phyloP scores from a whole-genome alignment of 345 rosid genomes.

The Populus tremula region DNA sequence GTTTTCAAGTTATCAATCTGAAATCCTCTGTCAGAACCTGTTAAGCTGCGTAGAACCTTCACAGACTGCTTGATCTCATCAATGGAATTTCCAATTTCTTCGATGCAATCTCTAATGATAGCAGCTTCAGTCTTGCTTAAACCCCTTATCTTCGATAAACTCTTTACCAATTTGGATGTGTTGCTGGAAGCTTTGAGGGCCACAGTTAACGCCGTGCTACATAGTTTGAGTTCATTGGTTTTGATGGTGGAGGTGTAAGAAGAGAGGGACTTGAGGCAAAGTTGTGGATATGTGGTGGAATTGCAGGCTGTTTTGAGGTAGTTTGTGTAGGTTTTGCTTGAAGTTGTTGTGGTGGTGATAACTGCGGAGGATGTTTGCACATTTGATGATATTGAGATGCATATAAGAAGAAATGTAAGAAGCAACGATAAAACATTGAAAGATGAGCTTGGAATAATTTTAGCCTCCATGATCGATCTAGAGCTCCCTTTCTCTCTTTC shows the following conservation, averaged over 20 bases:
- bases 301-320: conserved; percentile 54
- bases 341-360: conserved; percentile 20
- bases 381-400: conserved; percentile 12
- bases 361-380: conserved; percentile 20
- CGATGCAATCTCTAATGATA: conserved; percentile 47
- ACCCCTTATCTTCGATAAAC: conserved; percentile 26
- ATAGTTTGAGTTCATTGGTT: conserved; percentile 52
- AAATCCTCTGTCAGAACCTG: conserved; percentile 9
- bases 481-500: no score
- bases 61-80: conserved; percentile 53
- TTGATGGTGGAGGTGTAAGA: conserved; percentile 45
- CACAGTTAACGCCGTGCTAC: conserved; percentile 44
- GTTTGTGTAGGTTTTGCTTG: conserved; percentile 30
- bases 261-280: conserved; percentile 57
- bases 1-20: conserved; percentile 48
- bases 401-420: conserved; percentile 18
- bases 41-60: conserved; percentile 25
- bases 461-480: not conserved
- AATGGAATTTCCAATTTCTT: conserved; percentile 39
- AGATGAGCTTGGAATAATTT: not conserved
- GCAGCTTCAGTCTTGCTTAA: conserved; percentile 37
- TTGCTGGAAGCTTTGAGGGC: conserved; percentile 38
- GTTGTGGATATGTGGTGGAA: conserved; percentile 47
- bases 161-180: conserved; percentile 25
- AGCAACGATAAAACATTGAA: not conserved